These are phyloP conservation scores for Nyssa sinensis DNA, from an alignment of 148 eudicot genomes.

Conservation along the genomic window DNA sequence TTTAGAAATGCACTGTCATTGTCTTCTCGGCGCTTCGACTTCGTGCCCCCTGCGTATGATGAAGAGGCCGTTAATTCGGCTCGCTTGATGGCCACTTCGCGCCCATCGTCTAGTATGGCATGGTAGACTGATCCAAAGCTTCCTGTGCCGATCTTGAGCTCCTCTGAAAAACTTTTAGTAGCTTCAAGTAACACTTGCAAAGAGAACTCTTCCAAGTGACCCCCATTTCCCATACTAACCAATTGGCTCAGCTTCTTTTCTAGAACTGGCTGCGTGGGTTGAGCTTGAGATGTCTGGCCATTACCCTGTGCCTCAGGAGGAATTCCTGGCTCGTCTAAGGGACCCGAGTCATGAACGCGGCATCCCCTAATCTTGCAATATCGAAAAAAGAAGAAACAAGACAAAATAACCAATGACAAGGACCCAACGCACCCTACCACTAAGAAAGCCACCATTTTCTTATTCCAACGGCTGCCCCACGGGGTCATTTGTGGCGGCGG, in stretches of 20 bases:
- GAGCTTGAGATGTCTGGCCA: conserved; percentile 8
- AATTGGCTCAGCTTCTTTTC: conserved; percentile 70
- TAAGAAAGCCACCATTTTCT: conserved; percentile 48
- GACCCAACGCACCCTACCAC: conserved; percentile 72
- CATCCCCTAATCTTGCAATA: conserved; percentile 36
- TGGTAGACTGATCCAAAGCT: conserved; percentile 84
- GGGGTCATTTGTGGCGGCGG: conserved; percentile 3
- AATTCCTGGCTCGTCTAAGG: conserved; percentile 34
- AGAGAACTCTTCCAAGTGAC: conserved; percentile 62
- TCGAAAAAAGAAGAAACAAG: conserved; percentile 31
- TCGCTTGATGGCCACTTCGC: conserved; percentile 73
- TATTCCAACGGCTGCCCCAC: conserved; percentile 31
- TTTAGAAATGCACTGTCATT: conserved; percentile 63
- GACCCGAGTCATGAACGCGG: conserved; percentile 85
- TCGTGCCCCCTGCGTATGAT: conserved; percentile 6
- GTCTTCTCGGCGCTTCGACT: conserved; percentile 51
- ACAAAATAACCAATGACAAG: conserved; percentile 28
- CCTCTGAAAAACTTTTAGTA: conserved; percentile 71
- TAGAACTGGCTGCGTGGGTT: conserved; percentile 22
- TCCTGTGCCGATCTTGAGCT: conserved; percentile 60
- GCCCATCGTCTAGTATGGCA: conserved; percentile 51
- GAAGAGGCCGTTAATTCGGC: conserved; percentile 38
- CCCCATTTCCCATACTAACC: conserved; percentile 55
- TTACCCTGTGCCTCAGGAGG: conserved; percentile 4
- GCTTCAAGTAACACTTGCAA: conserved; percentile 41